phyloP scores from a whole-genome alignment of 1,284 basidiomycete genomes.

The Afroboletus lepidellus region DNA sequence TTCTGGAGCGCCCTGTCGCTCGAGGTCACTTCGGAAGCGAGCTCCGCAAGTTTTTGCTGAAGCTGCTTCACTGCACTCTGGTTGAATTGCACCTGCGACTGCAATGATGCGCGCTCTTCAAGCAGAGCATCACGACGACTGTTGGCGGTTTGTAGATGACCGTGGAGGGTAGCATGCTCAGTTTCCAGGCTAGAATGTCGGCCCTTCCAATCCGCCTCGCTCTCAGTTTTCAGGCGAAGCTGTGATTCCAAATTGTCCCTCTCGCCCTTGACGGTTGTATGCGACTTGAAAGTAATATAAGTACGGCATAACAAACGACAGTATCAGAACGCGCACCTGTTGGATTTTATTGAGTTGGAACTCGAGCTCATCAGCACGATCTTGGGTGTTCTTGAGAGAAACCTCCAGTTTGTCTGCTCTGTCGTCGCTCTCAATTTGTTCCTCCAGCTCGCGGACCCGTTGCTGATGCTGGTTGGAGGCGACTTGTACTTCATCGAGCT shows the following conservation, averaged over 20 bases:
- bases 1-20: slow-evolving; percentile 58
- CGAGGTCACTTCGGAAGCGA: slow-evolving; percentile 50
- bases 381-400: slow-evolving; percentile 71
- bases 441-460: slow-evolving; percentile 67
- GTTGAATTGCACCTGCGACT: slow-evolving; percentile 45
- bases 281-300: slow-evolving; percentile 41
- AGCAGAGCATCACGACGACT: slow-evolving; percentile 47
- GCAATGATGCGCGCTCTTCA: slow-evolving; percentile 48
- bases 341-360: slow-evolving; percentile 75
- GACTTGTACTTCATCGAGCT: slow-evolving; percentile 51
- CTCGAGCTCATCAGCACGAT: slow-evolving; percentile 77
- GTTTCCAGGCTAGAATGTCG: slow-evolving; percentile 47
- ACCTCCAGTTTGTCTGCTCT: slow-evolving; percentile 69
- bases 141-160: slow-evolving; percentile 43
- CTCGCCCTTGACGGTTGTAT: slow-evolving; percentile 57
- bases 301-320: background rate
- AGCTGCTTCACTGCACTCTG: slow-evolving; percentile 49
- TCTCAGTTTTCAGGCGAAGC: slow-evolving; percentile 40
- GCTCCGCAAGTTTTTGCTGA: slow-evolving; percentile 57
- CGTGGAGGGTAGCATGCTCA: slow-evolving; percentile 40
- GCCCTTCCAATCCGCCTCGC: slow-evolving; percentile 45
- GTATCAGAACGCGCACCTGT: slow-evolving; percentile 49
- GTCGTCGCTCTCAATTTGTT: slow-evolving; percentile 79
- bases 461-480: slow-evolving; percentile 54
- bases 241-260: slow-evolving; percentile 53